phyloP scores from a whole-genome alignment of 2,329 filamentous ascomycete species.

The Alternaria solani region DNA sequence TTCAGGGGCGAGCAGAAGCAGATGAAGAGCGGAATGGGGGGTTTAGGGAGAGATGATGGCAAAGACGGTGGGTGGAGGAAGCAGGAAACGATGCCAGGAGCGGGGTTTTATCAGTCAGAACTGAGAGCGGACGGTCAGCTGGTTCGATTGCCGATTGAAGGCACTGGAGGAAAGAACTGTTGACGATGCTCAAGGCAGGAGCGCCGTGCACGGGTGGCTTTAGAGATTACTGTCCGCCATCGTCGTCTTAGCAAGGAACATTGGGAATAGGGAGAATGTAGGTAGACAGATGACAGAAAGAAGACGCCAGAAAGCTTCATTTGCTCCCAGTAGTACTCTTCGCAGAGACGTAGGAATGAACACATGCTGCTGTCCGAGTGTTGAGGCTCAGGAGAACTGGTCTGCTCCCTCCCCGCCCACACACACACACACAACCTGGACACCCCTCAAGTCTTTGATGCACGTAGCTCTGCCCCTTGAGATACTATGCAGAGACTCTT shows the following conservation, averaged over 20 bases:
- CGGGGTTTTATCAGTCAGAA: conserved; percentile 18
- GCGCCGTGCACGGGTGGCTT: conserved; percentile 28
- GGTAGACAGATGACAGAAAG: conserved; percentile 4
- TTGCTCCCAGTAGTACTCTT: conserved; percentile 1
- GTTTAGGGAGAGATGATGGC: conserved; percentile 14
- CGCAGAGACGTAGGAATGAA: conserved; percentile 1
- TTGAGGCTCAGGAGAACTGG: not conserved
- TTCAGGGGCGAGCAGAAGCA: conserved; percentile 1
- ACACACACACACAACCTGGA: not conserved
- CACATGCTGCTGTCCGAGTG: conserved; percentile 9
- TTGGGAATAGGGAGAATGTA: conserved; percentile 2
- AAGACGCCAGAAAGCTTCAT: conserved; percentile 8
- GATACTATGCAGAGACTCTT: not conserved
- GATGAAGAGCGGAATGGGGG: conserved; percentile 8
- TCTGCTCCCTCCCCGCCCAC: not conserved
- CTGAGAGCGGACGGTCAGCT: conserved; percentile 24
- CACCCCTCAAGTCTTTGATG: not conserved
- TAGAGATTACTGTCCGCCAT: conserved; percentile 41
- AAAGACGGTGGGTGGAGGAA: conserved; percentile 10
- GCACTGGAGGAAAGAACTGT: conserved; percentile 21
- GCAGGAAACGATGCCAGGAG: conserved; percentile 18
- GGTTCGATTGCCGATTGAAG: conserved; percentile 19
- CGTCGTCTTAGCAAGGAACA: conserved; percentile 31
- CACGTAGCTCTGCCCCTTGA: not conserved
- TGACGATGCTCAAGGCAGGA: conserved; percentile 26